Evolutionary conservation across 106 monocot species (phyloP).

Genomic region (Gastrodia elata): DNA sequence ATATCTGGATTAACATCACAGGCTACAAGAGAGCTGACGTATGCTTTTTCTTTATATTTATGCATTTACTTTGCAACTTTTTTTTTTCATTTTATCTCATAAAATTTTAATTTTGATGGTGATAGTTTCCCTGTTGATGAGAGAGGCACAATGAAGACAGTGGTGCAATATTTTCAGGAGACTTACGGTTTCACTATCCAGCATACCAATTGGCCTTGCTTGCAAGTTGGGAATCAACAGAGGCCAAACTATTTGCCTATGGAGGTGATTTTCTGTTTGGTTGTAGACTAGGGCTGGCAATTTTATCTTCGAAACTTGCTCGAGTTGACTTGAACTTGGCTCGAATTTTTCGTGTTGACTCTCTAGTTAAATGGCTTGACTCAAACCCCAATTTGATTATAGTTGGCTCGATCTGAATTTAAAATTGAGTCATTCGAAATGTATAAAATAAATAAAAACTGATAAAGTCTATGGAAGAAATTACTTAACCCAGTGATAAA

Average conservation of each 20-base stretch:
- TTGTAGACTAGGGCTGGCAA: too few species aligned
- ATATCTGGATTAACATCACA: conserved; percentile 59
- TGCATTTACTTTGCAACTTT: not conserved
- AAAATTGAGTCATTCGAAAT: too few species aligned
- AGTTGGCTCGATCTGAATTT: too few species aligned
- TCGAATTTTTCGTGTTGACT: too few species aligned
- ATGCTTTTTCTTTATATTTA: conserved; percentile 4
- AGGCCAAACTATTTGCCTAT: conserved; percentile 67
- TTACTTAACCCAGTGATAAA: too few species aligned
- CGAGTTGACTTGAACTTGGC: too few species aligned
- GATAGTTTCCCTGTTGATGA: conserved; percentile 43
- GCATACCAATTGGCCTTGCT: conserved; percentile 50
- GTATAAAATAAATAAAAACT: too few species aligned
- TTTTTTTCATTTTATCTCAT: not conserved
- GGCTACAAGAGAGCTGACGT: conserved; percentile 57
- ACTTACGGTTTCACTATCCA: conserved; percentile 49
- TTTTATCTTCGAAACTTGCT: too few species aligned
- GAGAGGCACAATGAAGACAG: conserved; percentile 37
- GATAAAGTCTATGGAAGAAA: too few species aligned
- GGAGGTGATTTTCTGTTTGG: conserved; percentile 36
- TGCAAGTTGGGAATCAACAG: conserved; percentile 57
- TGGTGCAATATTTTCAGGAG: conserved; percentile 66
- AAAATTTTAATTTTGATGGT: not conserved
- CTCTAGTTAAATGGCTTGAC: too few species aligned
- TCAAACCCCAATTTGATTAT: too few species aligned